Base-by-base conservation (phyloP, 1,284 basidiomycete species). In the Peniophora sp. region DNA sequence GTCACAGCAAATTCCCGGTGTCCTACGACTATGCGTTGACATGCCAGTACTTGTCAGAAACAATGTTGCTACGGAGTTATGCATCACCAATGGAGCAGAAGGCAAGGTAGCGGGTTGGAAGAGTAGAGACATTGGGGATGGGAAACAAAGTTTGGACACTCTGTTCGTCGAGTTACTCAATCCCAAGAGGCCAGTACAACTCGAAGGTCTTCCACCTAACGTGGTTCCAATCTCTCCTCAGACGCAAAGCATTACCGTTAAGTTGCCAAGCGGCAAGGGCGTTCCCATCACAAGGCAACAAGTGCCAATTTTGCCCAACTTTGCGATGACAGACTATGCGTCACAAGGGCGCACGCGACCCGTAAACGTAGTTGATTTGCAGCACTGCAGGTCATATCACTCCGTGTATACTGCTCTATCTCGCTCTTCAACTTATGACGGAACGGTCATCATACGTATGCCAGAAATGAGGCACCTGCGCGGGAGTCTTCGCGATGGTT, bases 51-150 rank as follows among this genome's bases (percentile, higher is more conserved):
- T 74, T 57, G 59, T 74, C 2, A 61, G 64, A 27, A 41, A 58
- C 3, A 71, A 72, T 53, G 47, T 60, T 32, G 70, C 68, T 3
- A 71, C 68, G 9, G 67, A 72, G 47, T 50, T 64, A 3, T 64
- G 66, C 45, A 68, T 69, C 6, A 73, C 69, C 11, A 73, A 71
- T 54, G 71, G 71, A 3, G 70, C 70, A 52, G 68, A 72, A 51
- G 71, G 51, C 1, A 55, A 52, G 34, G 65, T 72, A 0, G 54
- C 59, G 37, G 63, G 57, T 2, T 74, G 71, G 70, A 51, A 63
- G 22, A 18, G 48, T 14, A 32, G 47, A 2, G 15, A 34, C 3
- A 37, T 49, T 14, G 54, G 55, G 11, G 6, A 46, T 14, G 43
- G 58, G 35, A 57, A 60, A 51, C 41, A 37, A 20, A 22, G 57